Percentiles rank a stretch among this genome's conserved stretches.
phyloP scores from a whole-genome alignment of 768 basidiomycete genomes.

The Boletellus ananiceps region DNA sequence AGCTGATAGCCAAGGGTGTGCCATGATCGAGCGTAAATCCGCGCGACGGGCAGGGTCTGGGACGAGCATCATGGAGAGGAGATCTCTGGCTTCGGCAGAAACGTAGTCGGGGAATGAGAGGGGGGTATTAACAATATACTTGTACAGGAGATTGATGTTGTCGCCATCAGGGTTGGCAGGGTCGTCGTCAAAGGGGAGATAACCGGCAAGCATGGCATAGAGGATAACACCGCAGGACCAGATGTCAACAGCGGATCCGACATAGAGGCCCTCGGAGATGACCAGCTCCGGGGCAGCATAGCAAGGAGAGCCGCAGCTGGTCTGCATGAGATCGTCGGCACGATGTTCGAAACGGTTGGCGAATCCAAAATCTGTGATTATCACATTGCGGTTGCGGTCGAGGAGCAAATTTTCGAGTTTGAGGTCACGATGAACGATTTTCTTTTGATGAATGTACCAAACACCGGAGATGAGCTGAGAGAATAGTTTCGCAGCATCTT shows the following conservation, averaged over 20 bases:
- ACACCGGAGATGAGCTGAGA: slow-evolving; percentile 98
- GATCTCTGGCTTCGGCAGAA: slow-evolving; percentile 73
- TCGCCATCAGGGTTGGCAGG: slow-evolving; percentile 98
- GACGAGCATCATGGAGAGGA: slow-evolving; percentile 90
- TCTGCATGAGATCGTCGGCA: slow-evolving; percentile 95
- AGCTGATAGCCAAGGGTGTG: slow-evolving; percentile 77
- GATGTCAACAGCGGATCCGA: slow-evolving; percentile 96
- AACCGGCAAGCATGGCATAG: slow-evolving; percentile 95
- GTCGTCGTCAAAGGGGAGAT: slow-evolving; percentile 99
- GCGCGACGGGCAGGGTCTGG: slow-evolving; percentile 83
- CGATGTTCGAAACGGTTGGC: slow-evolving; percentile 96
- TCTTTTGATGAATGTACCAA: slow-evolving; percentile 98
- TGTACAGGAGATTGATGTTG: slow-evolving; percentile 98
- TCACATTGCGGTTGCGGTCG: slow-evolving; percentile 95
- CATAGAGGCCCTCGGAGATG: slow-evolving; percentile 94
- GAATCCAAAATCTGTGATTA: slow-evolving; percentile 99
- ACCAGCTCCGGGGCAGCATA: slow-evolving; percentile 98
- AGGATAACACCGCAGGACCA: slow-evolving; percentile 96
- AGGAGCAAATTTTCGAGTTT: slow-evolving; percentile 98
- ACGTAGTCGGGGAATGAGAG: slow-evolving; percentile 97
- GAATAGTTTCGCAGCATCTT: slow-evolving; percentile 92
- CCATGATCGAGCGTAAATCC: slow-evolving; percentile 74
- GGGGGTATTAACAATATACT: slow-evolving; percentile 96
- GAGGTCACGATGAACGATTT: slow-evolving; percentile 98
- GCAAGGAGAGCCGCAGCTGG: slow-evolving; percentile 94